These are phyloP conservation scores for Teratosphaeria nubilosa DNA, from an alignment of 2,329 filamentous ascomycete species.

Conservation along the genomic window DNA sequence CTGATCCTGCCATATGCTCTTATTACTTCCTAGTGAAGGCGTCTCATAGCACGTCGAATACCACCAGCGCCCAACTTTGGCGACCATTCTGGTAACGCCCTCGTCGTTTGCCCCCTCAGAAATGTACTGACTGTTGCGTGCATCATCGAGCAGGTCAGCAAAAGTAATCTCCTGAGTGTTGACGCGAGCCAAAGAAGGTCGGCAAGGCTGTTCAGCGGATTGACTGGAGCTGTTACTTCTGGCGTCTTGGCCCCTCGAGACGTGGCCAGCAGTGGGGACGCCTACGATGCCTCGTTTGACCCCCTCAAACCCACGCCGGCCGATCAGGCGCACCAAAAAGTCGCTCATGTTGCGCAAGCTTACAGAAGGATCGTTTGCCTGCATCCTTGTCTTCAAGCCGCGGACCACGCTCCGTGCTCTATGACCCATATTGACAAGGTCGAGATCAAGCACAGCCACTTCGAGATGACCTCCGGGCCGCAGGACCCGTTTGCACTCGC, in stretches of 20 bases:
- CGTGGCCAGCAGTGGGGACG: conserved; percentile 55
- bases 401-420: conserved; percentile 59
- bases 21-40: conserved; percentile 35
- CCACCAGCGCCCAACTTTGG: conserved; percentile 91
- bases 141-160: conserved; percentile 31
- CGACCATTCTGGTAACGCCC: conserved; percentile 84
- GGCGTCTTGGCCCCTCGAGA: conserved; percentile 28
- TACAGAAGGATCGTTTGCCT: conserved; percentile 48
- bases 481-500: conserved; percentile 66
- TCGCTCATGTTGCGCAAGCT: conserved; percentile 48
- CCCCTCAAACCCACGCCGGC: conserved; percentile 58
- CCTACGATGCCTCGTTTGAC: conserved; percentile 70
- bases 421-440: conserved; percentile 73
- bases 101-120: conserved; percentile 50
- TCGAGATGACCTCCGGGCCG: conserved; percentile 73
- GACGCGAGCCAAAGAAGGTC: background rate
- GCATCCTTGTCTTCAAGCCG: conserved; percentile 60
- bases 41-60: conserved; percentile 85
- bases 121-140: conserved; percentile 34
- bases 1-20: conserved; percentile 70
- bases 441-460: conserved; percentile 65
- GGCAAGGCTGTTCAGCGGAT: conserved; percentile 6
- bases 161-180: conserved; percentile 14
- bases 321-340: conserved; percentile 54
- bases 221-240: conserved; percentile 18